Evolutionary conservation across 345 rosid species (phyloP), one percentile per base, ranked within the genome.

Genomic region (Arabidopsis arenosa): DNA sequence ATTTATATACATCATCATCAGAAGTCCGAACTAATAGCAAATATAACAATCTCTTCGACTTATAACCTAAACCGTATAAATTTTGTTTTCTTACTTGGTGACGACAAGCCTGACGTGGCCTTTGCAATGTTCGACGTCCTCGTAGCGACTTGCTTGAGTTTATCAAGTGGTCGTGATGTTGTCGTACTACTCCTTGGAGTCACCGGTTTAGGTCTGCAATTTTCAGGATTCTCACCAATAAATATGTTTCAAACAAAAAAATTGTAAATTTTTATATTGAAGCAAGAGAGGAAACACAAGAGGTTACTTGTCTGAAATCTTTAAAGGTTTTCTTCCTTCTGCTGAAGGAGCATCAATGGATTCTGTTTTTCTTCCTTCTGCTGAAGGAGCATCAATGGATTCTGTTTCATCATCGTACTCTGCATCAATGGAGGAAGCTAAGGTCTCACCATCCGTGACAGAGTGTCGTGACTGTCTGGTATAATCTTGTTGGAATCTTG

Each of bases 151-250:
- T 65, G 78, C 52, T 63, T 76, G 28, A 76, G 80, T 45, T 76
- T 76, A 63, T 69, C 80, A 62, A 76, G 70, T 69, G 80, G 75
- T 54, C 80, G 70, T 69, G 75, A 26, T 43, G 80, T 69, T 32
- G 68, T 41, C 26, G 65, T 53, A 51, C 56, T 51, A 60, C 10
- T 23, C 75, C 75, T 69, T 69, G 80, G 73, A 63, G 75, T 76
- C 58, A 76, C 75, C n/a, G 70, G 65, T 55, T 76, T 76, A 11
- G 52, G 32, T 44, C 80, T 76, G 65, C 75, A 43, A 51, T 33
- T 23, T 39, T 60, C n/a, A 15, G 43, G 64, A 10, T 60, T 23
- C 26, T 59, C 48, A 53, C 32, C 17, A 68, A 6, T 5, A 0
- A 33, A 47, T 3, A 21, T 40, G 35, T 40, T 41, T 21, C 11